Evolutionary conservation across 2,329 filamentous ascomycete species (phyloP).

Genomic region (Pseudocercospora musae): DNA sequence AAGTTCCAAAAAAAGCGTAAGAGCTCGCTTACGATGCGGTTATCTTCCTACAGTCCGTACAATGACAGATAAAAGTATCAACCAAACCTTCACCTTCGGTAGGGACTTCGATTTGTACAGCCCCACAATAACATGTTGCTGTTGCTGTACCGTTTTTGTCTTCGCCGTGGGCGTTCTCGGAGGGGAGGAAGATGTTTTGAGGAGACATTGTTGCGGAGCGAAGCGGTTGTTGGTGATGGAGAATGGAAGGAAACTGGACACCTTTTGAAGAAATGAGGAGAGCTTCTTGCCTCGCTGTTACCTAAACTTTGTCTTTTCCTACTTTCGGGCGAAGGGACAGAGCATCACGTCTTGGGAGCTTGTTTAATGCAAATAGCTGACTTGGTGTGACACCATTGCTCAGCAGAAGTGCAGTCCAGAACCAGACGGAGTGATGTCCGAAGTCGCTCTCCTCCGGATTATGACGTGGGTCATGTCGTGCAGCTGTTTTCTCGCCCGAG

Average conservation of each 20-base stretch:
- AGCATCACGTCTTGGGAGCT: not conserved
- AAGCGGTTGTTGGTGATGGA: too few relatives aligned
- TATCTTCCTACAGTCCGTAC: constrained; percentile 55
- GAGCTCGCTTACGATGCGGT: constrained; percentile 54
- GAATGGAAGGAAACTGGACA: not conserved
- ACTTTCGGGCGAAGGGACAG: not conserved
- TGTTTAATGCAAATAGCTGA: not conserved
- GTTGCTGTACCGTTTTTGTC: constrained; percentile 41
- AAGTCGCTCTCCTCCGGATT: not conserved
- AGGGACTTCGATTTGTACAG: constrained; percentile 53
- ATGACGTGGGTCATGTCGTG: not conserved
- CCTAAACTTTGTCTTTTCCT: not conserved
- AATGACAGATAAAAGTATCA: constrained; percentile 58
- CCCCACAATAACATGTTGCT: constrained; percentile 58
- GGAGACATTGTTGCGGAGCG: not conserved
- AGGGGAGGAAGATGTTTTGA: constrained; percentile 16
- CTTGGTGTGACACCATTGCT: not conserved
- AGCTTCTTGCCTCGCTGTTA: too few relatives aligned
- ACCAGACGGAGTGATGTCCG: not conserved
- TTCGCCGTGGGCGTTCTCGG: constrained; percentile 18
- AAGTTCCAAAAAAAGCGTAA: too few relatives aligned
- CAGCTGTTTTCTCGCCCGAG: too few relatives aligned
- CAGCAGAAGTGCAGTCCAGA: not conserved
- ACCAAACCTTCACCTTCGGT: constrained; percentile 46
- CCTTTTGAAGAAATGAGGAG: not conserved